Evolutionary conservation across 306 rosid species (phyloP).

Genomic region (Argentina anserina): DNA sequence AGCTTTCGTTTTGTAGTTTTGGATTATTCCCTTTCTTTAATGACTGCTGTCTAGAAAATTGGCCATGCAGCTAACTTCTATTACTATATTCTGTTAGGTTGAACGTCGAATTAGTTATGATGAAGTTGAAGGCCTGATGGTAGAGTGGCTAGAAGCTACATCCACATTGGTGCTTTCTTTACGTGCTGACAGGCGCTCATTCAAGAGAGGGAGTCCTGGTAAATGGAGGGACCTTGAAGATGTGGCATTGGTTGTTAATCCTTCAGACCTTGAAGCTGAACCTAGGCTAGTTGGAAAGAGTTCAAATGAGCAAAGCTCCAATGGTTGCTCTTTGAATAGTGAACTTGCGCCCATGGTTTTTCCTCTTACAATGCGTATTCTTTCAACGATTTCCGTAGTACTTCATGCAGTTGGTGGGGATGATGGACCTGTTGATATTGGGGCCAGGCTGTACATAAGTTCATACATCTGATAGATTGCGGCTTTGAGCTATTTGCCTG

Average conservation of each 20-base stretch:
- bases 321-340: slow-evolving; percentile 20
- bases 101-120: slow-evolving; percentile 85
- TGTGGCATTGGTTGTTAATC: slow-evolving; percentile 48
- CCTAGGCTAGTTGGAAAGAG: slow-evolving; percentile 25
- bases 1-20: neutral
- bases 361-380: slow-evolving; percentile 55
- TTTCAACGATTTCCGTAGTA: slow-evolving; percentile 71
- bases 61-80: slow-evolving; percentile 3
- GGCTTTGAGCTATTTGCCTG: slow-evolving; percentile 16
- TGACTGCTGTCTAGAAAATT: neutral
- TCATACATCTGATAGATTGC: slow-evolving; percentile 53
- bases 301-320: slow-evolving; percentile 16
- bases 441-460: slow-evolving; percentile 73
- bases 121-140: slow-evolving; percentile 70
- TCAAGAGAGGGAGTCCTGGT: slow-evolving; percentile 48
- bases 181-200: slow-evolving; percentile 36
- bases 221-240: slow-evolving; percentile 71
- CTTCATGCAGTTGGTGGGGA: slow-evolving; percentile 88
- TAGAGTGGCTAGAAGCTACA: slow-evolving; percentile 82
- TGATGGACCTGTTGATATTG: slow-evolving; percentile 70
- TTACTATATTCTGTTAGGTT: slow-evolving; percentile 40
- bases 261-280: slow-evolving; percentile 40
- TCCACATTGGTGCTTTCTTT: slow-evolving; percentile 76
- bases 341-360: slow-evolving; percentile 58
- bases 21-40: neutral